Conservation (phyloP, 2,329 filamentous ascomycete genomes). For the Juglanconis juglandina region DNA sequence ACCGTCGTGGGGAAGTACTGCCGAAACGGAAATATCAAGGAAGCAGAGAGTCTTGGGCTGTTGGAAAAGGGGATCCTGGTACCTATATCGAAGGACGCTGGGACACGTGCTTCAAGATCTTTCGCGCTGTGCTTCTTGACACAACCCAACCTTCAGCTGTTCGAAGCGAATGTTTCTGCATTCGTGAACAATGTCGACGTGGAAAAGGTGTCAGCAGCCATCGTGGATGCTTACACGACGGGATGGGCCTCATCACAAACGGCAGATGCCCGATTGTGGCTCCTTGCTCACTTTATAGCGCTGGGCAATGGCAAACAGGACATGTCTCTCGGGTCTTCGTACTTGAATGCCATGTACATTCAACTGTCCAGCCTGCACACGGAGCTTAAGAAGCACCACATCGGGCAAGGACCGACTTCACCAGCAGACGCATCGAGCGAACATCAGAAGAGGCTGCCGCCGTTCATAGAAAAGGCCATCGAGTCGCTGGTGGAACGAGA, state of each 20-base stretch:
- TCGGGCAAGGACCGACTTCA: constrained; percentile 35
- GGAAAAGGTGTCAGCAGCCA: constrained; percentile 38
- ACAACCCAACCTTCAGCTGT: constrained; percentile 32
- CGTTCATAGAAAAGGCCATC: constrained; percentile 64
- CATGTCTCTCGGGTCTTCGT: constrained; percentile 35
- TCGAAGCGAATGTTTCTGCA: constrained; percentile 36
- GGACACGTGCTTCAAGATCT: constrained; percentile 30
- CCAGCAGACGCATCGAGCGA: constrained; percentile 22
- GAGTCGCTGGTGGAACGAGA: constrained; percentile 70
- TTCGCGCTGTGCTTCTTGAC: constrained; percentile 39
- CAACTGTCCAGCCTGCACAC: constrained; percentile 50
- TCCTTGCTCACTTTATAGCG: constrained; percentile 65
- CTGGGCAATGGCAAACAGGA: constrained; percentile 42
- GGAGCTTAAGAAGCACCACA: constrained; percentile 48
- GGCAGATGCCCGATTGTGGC: constrained; percentile 53
- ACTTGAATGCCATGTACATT: constrained; percentile 50
- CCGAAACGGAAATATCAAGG: constrained; percentile 7
- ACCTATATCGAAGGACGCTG: constrained; percentile 16
- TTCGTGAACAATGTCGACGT: constrained; percentile 38
- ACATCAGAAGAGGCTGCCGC: constrained; percentile 35
- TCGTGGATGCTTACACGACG: constrained; percentile 34
- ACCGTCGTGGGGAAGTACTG: constrained; percentile 18
- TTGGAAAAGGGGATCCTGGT: constrained; percentile 20
- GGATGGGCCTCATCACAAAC: constrained; percentile 24
- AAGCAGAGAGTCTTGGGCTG: constrained; percentile 9